These are phyloP conservation scores for Tuber melanosporum DNA, from an alignment of 495 filamentous ascomycete species.

Conservation along the genomic window DNA sequence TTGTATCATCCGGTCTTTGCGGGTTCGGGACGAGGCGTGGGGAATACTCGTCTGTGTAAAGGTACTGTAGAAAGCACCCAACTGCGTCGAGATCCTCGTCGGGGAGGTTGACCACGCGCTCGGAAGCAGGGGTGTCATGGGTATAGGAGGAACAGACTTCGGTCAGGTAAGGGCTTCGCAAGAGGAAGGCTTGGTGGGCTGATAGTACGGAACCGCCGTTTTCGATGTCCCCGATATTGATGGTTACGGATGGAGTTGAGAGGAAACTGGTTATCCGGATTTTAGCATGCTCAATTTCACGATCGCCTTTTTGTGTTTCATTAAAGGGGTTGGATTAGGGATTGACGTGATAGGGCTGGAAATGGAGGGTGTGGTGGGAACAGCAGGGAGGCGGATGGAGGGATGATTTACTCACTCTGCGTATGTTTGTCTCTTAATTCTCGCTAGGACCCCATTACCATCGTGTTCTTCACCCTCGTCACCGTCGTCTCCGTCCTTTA, in stretches of 20 bases:
- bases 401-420: background rate
- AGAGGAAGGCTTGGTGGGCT: constrained; percentile 72
- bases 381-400: background rate
- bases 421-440: constrained; percentile 2
- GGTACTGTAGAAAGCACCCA: constrained; percentile 81
- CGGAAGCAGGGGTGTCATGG: constrained; percentile 51
- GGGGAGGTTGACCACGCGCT: constrained; percentile 61
- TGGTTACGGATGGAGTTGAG: constrained; percentile 69
- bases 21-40: constrained; percentile 56
- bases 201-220: constrained; percentile 54
- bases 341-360: background rate
- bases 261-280: constrained; percentile 51
- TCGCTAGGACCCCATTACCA: background rate
- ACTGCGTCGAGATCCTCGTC: constrained; percentile 72
- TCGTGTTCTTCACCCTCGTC: background rate
- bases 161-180: constrained; percentile 67
- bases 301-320: background rate
- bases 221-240: constrained; percentile 62
- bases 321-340: background rate
- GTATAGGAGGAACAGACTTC: constrained; percentile 54
- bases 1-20: constrained; percentile 21
- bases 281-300: background rate
- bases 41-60: constrained; percentile 89
- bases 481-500: background rate
- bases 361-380: background rate